Evolutionary conservation across 2,329 filamentous ascomycete genomes (phyloP), one percentile per base, ranked within the genome.

Genomic region (Fusarium humuli): DNA sequence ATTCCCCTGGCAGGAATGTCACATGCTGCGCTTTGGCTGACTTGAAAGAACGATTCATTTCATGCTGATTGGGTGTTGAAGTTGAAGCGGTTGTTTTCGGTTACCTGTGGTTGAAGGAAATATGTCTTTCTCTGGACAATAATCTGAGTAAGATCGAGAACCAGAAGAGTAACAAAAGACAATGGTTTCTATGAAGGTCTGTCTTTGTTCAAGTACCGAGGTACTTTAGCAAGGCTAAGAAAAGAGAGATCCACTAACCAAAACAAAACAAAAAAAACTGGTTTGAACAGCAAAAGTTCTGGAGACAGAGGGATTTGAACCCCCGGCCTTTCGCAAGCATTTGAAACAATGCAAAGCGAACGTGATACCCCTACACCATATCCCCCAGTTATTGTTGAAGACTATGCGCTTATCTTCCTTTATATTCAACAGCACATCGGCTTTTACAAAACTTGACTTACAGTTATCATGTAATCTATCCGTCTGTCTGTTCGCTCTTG

Each of bases 291-390:
- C 30, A 57, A 60, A 72, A 67, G 55, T 0, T 50, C 53, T 76
- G 74, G 74, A 76, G 73, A 74, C 69, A 71, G 55, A 69, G 74
- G 74, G 74, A 76, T 70, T 76, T 76, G 74, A 76, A 76, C 74
- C 74, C 74, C 65, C 57, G 74, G 22, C 74, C 74, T 75, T 75
- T 67, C 71, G 72, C 67, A 76, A 34, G 50, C 56, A 54, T 44
- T 54, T 1, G 25, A 34, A 60, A 45, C 54, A 57, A 72, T 76
- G 74, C 74, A 76, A 76, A 72, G 62, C 73, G 68, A 67, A 75
- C 50, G 71, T 73, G 68, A 73, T 75, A 10, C 74, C 74, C 68
- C 74, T 76, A 76, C 69, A 75, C 74, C 71, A 76, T 73, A 72
- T 74, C 71, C 74, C 74, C 74, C 42, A 37, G 16, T 6, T 23